A percentile compares a stretch with the other conserved stretches of the same genome.
Evolutionary conservation across 2,329 filamentous ascomycete genomes (phyloP).

Genomic region (Fusarium fujikuroi): DNA sequence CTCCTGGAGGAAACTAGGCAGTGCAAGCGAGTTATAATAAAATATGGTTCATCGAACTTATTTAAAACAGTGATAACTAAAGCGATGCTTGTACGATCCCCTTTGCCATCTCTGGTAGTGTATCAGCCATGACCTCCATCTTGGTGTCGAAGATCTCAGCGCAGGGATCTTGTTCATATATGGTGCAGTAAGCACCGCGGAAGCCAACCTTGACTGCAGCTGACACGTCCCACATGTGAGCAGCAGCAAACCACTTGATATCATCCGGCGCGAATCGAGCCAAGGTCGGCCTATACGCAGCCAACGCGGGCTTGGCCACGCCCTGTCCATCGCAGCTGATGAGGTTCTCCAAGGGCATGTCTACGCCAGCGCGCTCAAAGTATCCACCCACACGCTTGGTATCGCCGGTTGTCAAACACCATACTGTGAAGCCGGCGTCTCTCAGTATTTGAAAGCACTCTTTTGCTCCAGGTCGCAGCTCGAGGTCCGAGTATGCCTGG

Average conservation of each 20-base stretch:
- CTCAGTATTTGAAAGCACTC: constrained; percentile 1
- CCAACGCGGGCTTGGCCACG: constrained; percentile 50
- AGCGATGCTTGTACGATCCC: not conserved
- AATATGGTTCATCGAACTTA: rapidly evolving
- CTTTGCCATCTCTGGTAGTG: constrained; percentile 1
- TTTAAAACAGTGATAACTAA: not conserved
- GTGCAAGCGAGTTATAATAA: too few relatives aligned
- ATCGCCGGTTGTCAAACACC: constrained; percentile 65
- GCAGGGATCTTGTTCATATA: constrained; percentile 7
- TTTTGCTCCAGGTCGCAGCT: not conserved
- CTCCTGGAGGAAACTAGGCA: not conserved
- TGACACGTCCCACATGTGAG: constrained; percentile 69
- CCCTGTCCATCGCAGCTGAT: constrained; percentile 58
- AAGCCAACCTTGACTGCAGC: constrained; percentile 51
- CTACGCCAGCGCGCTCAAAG: constrained; percentile 59
- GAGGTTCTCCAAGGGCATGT: constrained; percentile 62
- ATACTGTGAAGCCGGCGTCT: constrained; percentile 54
- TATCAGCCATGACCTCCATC: not conserved
- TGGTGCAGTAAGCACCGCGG: constrained; percentile 4
- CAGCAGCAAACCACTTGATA: constrained; percentile 66
- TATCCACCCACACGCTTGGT: constrained; percentile 61
- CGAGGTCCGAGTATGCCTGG: not conserved
- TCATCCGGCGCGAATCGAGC: constrained; percentile 44
- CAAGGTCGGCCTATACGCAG: constrained; percentile 54
- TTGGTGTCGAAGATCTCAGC: not conserved